phyloP scores from a whole-genome alignment of 805 yeast genomes.

The Starmera amethionina region DNA sequence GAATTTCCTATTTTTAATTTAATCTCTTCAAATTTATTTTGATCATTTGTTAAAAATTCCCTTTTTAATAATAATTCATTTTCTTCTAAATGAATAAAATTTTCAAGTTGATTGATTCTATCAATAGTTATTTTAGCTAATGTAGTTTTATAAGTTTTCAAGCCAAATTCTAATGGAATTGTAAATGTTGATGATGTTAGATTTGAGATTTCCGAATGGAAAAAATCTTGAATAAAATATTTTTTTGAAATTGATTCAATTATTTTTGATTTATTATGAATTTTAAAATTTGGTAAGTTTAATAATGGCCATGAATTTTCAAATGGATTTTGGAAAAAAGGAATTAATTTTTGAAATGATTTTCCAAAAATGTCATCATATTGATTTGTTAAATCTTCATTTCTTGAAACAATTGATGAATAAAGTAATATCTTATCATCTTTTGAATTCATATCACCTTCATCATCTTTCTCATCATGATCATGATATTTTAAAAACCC shows the following conservation, averaged over 20 bases:
- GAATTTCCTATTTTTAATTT: constrained; percentile 30
- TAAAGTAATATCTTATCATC: constrained; percentile 16
- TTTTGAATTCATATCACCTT: constrained; percentile 8
- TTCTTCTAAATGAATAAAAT: constrained; percentile 14
- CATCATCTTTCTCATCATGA: constrained; percentile 10
- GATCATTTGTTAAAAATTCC: constrained; percentile 29
- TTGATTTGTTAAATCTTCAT: constrained; percentile 1
- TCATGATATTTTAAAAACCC: constrained; percentile 12
- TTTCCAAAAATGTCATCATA: constrained; percentile 14
- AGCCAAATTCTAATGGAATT: constrained; percentile 13
- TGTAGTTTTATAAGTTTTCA: constrained; percentile 25
- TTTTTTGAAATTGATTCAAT: constrained; percentile 11
- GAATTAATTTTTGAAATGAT: constrained; percentile 1
- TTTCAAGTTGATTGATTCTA: constrained; percentile 20
- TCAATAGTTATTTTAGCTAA: constrained; percentile 28
- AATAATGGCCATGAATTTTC: constrained; percentile 3
- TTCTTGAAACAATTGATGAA: constrained; percentile 14
- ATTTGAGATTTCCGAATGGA: constrained; percentile 6
- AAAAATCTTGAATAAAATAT: constrained; percentile 4
- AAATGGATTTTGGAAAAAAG: constrained; percentile 7
- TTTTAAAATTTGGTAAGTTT: constrained; percentile 8
- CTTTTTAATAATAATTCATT: constrained; percentile 19
- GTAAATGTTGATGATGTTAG: neutral
- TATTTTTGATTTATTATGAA: constrained; percentile 9
- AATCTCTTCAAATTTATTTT: constrained; percentile 27